Conservation (phyloP, 371 early-diverging fungal species). For the Catenaria anguillulae region DNA sequence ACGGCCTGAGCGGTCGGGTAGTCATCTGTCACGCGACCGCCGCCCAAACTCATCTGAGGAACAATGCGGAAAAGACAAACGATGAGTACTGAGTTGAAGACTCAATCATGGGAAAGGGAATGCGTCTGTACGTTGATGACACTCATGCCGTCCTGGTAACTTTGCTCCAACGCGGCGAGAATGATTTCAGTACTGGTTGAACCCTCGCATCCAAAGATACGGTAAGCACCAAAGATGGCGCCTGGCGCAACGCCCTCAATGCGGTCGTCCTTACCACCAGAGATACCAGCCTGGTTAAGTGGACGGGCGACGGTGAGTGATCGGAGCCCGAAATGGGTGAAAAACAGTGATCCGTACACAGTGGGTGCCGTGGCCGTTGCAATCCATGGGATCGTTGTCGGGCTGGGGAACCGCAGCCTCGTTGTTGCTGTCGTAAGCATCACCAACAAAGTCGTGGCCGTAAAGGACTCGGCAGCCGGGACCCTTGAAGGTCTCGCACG, state of each 20-base stretch:
- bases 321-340: slow-evolving; percentile 8
- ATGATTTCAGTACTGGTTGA: not conserved
- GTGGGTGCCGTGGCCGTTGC: slow-evolving; percentile 2
- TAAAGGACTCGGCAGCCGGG: slow-evolving; percentile 31
- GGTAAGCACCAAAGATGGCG: no score
- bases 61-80: no score
- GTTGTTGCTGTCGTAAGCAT: slow-evolving; percentile 7
- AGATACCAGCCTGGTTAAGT: slow-evolving; percentile 19
- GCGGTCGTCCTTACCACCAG: slow-evolving; percentile 13
- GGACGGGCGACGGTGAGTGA: slow-evolving; percentile 8
- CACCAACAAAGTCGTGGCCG: slow-evolving; percentile 22
- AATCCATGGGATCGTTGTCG: slow-evolving; percentile 1
- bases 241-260: not conserved
- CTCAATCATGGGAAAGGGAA: no score
- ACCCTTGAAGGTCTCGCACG: slow-evolving; percentile 20
- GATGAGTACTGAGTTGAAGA: no score
- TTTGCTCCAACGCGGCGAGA: not conserved
- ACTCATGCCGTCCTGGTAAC: not conserved
- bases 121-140: slow-evolving; percentile 10
- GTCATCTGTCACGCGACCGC: no score
- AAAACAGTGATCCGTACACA: slow-evolving; percentile 22
- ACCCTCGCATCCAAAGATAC: slow-evolving; percentile 4
- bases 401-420: slow-evolving; percentile 13
- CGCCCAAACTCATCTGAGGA: no score
- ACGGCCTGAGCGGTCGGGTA: no score